Evolutionary conservation across 1,284 basidiomycete species (phyloP), one percentile per base, ranked within the genome.

Genomic region (Albatrellus sp.): DNA sequence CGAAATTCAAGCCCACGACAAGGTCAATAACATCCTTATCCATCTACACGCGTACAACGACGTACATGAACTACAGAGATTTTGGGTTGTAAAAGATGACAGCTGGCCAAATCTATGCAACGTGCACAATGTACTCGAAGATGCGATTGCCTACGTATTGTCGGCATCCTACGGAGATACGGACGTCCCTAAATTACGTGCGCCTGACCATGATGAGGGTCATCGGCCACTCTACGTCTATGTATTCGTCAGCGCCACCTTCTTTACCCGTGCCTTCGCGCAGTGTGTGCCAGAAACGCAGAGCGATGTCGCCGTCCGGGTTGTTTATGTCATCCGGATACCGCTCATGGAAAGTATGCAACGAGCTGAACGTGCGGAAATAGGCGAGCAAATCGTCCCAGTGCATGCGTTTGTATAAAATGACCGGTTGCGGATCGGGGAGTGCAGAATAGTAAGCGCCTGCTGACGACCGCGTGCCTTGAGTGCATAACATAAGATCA

Each of bases 221-320:
- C 43, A 88, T 54, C 2, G 83, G 82, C 82, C 82, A 89, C 54
- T 82, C 84, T 3, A 87, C 68, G 30, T 70, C 68, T 2, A 88
- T 58, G 31, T 63, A 56, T 40, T 76, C 73, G 29, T 51, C 55
- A 47, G 69, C 62, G 13, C 65, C 62, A 1, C 58, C 61, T 30
- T 61, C 61, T 14, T 49, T 53, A 0, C 60, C 62, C 7, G 60
- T 62, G 5, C 37, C 5, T 20, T 39, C 58, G 67, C 68, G 30
- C 29, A 13, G n/a, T 14, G 30, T 16, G 20, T 14, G 3, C 30
- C 29, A 17, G 64, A 86, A 77, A 8, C 80, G 63, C 47, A 72
- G 64, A 2, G 78, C 75, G 20, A 89, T 72, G 56, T 84, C 78
- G 2, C 82, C 80, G 17, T 31, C 36, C n/a, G 28, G 24, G 19